Evolutionary conservation across 202 grass and related monocot species (phyloP).

Genomic region (Tripidium arundinaceum): DNA sequence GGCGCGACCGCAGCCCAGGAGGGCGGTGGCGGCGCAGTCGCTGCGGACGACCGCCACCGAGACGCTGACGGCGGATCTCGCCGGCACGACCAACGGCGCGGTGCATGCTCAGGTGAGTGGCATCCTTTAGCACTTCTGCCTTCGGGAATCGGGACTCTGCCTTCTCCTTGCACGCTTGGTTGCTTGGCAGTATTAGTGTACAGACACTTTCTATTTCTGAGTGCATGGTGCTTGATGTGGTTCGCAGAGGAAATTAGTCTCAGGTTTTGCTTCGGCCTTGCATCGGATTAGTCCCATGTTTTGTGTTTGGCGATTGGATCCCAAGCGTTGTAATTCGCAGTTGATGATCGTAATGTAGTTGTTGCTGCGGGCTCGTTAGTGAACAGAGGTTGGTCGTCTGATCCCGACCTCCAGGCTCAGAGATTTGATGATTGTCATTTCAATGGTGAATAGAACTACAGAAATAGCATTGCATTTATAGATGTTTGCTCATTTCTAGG

Average conservation of each 20-base stretch:
- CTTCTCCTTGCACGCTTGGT: neutral
- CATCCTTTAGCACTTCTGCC: neutral
- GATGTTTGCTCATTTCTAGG: neutral
- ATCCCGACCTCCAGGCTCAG: neutral
- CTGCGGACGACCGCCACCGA: constrained; percentile 38
- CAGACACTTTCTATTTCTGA: neutral
- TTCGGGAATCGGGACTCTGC: neutral
- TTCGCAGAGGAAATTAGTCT: neutral
- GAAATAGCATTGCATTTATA: neutral
- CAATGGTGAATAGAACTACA: neutral
- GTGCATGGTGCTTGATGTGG: neutral
- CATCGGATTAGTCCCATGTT: neutral
- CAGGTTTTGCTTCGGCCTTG: neutral
- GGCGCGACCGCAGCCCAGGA: constrained; percentile 36
- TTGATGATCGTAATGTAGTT: neutral
- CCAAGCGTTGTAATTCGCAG: neutral
- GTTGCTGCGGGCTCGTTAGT: neutral
- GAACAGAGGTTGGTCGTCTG: neutral
- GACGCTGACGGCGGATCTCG: constrained; percentile 53
- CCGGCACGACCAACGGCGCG: constrained; percentile 51
- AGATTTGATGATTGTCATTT: neutral
- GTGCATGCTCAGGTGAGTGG: constrained; percentile 37
- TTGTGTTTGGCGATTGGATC: neutral
- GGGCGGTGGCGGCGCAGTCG: constrained; percentile 43
- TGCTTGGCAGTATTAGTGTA: neutral